Base-by-base conservation (phyloP, 1,284 basidiomycete genomes). In the Papiliotrema flavescens region DNA sequence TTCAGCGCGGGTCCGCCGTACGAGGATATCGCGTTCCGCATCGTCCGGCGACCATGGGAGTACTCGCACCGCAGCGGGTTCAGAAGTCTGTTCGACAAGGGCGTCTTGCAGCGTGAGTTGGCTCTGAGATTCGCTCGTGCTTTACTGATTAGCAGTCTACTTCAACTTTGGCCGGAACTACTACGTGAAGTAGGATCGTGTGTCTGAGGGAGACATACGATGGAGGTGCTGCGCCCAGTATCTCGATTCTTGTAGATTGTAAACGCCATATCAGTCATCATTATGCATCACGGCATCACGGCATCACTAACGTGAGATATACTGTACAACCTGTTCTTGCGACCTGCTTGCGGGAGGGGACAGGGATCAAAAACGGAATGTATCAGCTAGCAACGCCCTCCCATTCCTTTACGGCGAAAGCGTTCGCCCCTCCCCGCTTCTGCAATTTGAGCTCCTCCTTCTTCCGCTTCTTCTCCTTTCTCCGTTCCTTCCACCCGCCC, bases 1-100 rank as follows among this genome's bases (percentile, higher is more conserved):
- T 98, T 99, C 78, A 90, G 85, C 62, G 93, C 96, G 17, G 96
- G 96, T 17, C 96, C 96, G 47, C 96, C 96, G 1, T 98, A 98
- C 71, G 96, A 98, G 78, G 96, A 98, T 70, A 93, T 98, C 60
- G 96, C 94, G 17, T 99, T 99, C 80, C 83, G 92, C 54, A 96
- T 99, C 63, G 95, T 99, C 51, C 92, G 97, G 67, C 83, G 90
- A 53, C 93, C 95, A 75, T 98, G 96, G 96, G 96, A 98, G 70
- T 95, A 91, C 76, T 93, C 90, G 49, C 95, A 98, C 56, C 55
- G 67, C 41, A 71, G 79, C 35, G 82, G 82, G 0, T 83, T 83
- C 72, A 68, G 80, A 55, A 79, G 78, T 59, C 78, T 78, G 36
- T 83, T 83, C 64, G 82, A 83, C 59, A 71, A 81, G 36, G 82